These are phyloP conservation scores for Lasiodiplodia theobromae DNA, from an alignment of 2,329 filamentous ascomycete genomes.

Conservation along the genomic window DNA sequence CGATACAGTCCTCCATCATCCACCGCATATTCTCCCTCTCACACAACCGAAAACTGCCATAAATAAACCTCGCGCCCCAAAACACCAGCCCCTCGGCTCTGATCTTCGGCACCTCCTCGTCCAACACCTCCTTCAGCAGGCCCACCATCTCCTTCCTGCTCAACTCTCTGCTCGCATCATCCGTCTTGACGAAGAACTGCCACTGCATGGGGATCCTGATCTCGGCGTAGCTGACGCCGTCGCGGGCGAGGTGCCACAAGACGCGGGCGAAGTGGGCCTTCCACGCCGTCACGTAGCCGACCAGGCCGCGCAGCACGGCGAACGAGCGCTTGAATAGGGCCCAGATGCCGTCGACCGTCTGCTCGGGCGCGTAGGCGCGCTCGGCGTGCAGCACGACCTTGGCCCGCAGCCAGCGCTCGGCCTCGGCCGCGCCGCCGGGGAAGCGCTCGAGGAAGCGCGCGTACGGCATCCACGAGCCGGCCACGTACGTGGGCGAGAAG, in stretches of 20 bases:
- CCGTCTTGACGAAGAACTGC: slow-evolving; percentile 66
- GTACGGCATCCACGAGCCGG: slow-evolving; percentile 22
- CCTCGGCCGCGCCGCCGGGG: slow-evolving; percentile 8
- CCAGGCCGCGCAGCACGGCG: slow-evolving; percentile 73
- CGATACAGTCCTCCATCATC: slow-evolving; percentile 67
- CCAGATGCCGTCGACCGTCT: slow-evolving; percentile 53
- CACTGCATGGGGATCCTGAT: slow-evolving; percentile 71
- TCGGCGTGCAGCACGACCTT: slow-evolving; percentile 69
- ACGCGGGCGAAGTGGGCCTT: slow-evolving; percentile 65
- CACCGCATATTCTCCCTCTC: slow-evolving; percentile 53
- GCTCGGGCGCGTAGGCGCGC: slow-evolving; percentile 60
- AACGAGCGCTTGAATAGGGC: slow-evolving; percentile 69
- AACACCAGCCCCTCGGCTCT: slow-evolving; percentile 44
- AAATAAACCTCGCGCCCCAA: slow-evolving; percentile 72
- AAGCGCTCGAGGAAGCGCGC: background rate
- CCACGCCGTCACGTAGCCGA: slow-evolving; percentile 71
- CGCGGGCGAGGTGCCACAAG: slow-evolving; percentile 67
- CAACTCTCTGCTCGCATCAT: slow-evolving; percentile 62
- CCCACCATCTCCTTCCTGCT: slow-evolving; percentile 66
- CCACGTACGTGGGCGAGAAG: background rate
- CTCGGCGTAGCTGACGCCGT: slow-evolving; percentile 75
- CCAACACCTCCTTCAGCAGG: slow-evolving; percentile 63
- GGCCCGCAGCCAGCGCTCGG: slow-evolving; percentile 62
- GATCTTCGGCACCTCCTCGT: slow-evolving; percentile 54
- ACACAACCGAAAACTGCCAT: slow-evolving; percentile 72